These are phyloP conservation scores for Podospora appendiculata DNA, from an alignment of 495 filamentous ascomycete genomes.

Conservation along the genomic window DNA sequence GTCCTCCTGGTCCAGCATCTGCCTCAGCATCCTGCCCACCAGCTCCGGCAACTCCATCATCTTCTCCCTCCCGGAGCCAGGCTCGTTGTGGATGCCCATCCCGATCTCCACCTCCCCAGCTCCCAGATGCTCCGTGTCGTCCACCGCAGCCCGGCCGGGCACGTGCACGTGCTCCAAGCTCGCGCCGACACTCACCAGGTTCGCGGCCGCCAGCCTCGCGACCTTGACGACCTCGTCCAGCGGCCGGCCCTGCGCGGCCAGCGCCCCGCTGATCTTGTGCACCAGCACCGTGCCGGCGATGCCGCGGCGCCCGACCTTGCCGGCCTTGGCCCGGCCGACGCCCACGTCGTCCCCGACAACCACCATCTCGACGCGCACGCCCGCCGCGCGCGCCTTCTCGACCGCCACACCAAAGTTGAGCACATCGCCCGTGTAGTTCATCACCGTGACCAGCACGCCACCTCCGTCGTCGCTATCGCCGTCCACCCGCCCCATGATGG, in stretches of 20 bases:
- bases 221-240: constrained; percentile 62
- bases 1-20: constrained; percentile 73
- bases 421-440: constrained; percentile 77
- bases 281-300: constrained; percentile 88
- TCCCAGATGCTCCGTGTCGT: constrained; percentile 36
- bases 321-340: constrained; percentile 71
- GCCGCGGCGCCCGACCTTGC: constrained; percentile 87
- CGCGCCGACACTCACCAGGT: constrained; percentile 79
- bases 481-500: constrained; percentile 64
- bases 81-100: constrained; percentile 98
- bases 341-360: constrained; percentile 95
- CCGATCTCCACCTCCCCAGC: constrained; percentile 82
- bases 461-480: constrained; percentile 34
- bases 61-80: constrained; percentile 64
- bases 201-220: constrained; percentile 63
- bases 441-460: constrained; percentile 64
- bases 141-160: constrained; percentile 56
- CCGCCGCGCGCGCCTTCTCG: constrained; percentile 82
- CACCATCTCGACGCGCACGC: constrained; percentile 80
- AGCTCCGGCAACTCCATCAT: constrained; percentile 57
- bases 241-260: constrained; percentile 63
- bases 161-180: constrained; percentile 88
- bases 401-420: constrained; percentile 93
- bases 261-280: constrained; percentile 79
- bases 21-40: constrained; percentile 69